phyloP scores from a whole-genome alignment of 352 stramenopile species.

The Globisporangium acanthophoron region DNA sequence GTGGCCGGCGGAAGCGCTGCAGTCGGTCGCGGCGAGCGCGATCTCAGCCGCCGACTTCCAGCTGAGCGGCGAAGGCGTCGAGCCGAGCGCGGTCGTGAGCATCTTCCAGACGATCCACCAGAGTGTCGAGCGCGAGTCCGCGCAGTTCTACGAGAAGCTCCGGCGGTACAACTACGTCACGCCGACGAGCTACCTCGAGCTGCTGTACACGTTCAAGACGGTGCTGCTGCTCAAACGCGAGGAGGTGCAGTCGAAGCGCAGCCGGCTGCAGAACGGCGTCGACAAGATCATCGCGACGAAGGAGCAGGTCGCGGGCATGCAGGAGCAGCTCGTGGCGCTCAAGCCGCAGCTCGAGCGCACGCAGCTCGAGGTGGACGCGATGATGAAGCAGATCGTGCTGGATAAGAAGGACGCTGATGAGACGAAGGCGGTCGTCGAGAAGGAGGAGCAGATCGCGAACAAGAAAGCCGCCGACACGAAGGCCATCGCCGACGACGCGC shows the following conservation, averaged over 20 bases:
- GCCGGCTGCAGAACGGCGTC: constrained; percentile 85
- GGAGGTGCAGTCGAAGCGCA: constrained; percentile 84
- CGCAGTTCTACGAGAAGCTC: constrained; percentile 85
- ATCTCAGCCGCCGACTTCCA: constrained; percentile 61
- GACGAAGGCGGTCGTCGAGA: constrained; percentile 88
- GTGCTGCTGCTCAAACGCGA: constrained; percentile 87
- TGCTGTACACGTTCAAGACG: constrained; percentile 91
- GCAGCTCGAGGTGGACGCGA: constrained; percentile 89
- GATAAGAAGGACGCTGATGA: constrained; percentile 91
- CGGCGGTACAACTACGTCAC: constrained; percentile 93
- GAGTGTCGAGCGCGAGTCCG: constrained; percentile 77
- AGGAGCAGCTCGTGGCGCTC: constrained; percentile 89
- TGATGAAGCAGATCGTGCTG: constrained; percentile 93
- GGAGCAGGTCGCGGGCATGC: constrained; percentile 89
- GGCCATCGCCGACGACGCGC: constrained; percentile 89
- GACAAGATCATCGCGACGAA: constrained; percentile 93
- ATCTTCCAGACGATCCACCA: constrained; percentile 88
- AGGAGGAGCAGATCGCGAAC: constrained; percentile 89
- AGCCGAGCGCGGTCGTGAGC: constrained; percentile 49
- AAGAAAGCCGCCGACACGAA: constrained; percentile 92
- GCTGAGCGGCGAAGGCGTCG: constrained; percentile 32
- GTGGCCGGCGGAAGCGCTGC: constrained; percentile 77
- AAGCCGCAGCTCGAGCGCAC: constrained; percentile 91
- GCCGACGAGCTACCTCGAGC: constrained; percentile 91
- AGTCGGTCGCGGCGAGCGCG: constrained; percentile 71